Percentiles rank a stretch among this genome's conserved stretches.
Evolutionary conservation across 2,329 filamentous ascomycete genomes (phyloP).

Genomic region (Trichoderma sp.): DNA sequence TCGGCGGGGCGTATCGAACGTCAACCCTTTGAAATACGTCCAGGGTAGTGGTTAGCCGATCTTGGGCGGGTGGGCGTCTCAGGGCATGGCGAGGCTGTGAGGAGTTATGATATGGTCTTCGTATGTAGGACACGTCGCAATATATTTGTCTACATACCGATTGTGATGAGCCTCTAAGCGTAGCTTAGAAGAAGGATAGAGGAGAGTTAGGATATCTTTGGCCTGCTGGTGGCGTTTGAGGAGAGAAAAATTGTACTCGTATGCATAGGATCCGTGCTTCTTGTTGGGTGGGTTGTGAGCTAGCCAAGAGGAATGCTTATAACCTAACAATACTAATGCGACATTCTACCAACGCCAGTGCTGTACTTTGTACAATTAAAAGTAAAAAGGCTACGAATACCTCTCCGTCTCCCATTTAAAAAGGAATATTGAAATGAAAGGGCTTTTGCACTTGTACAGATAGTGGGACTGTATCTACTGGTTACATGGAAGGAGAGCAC

Average conservation of each 20-base stretch:
- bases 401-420: neutral
- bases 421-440: neutral
- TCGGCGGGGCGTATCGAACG: neutral
- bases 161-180: neutral
- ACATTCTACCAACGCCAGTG: neutral
- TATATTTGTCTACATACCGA: neutral
- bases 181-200: neutral
- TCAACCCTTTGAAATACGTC: neutral
- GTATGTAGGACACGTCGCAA: neutral
- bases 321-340: too few species aligned
- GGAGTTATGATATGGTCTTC: neutral
- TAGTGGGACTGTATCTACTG: neutral
- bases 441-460: neutral
- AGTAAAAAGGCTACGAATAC: neutral
- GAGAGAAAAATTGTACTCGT: neutral
- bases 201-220: neutral
- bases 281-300: neutral
- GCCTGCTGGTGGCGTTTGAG: neutral
- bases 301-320: neutral
- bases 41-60: neutral
- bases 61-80: neutral
- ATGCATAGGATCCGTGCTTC: neutral
- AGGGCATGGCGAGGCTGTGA: neutral
- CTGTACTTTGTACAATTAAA: neutral
- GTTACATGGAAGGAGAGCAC: neutral